Evolutionary conservation across 768 basidiomycete genomes (phyloP), one percentile per base, ranked within the genome.

Genomic region (Fomitopsis serialis): DNA sequence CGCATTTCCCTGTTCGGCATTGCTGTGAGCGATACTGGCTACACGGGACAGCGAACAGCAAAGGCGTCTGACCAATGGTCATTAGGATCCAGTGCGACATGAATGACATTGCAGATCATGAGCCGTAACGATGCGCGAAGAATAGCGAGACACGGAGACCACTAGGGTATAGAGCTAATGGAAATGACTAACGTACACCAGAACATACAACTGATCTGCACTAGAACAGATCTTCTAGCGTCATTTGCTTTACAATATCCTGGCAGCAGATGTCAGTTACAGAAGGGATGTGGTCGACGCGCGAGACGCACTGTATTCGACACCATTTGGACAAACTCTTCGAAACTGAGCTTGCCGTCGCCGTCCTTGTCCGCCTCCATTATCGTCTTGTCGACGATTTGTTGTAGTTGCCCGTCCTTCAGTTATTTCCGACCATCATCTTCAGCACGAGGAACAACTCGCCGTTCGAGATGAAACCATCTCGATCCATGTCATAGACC

Each of bases 361-460:
- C 91, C 94, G 65, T 99, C 95, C 68, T 92, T 89, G 67, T 99
- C 97, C 11, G 95, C 97, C 72, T 99, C 97, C 93, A 99, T 94
- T 68, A 99, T 99, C 9, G 97, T 98, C 77, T 99, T 99, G 72
- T 99, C 97, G 17, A 99, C 97, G 55, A 99, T 99, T 69, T 98
- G 97, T 70, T 99, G 97, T 55, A 99, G 74, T 74, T 98, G 97
- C 67, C 96, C 91, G 68, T 99, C 97, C 92, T 99, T 99, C 63
- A 99, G 71, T 99, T 99, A 70, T 89, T 98, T 32, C 97, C 97
- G 47, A 98, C 97, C 97, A 99, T 99, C 92, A 98, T 98, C 80
- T 99, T 99, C 59, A 99, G 75, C 36, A 99, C 97, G 45, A 99
- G 75, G 75, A 98, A 99, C 27, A 99, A 82, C 71, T 99, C 97